phyloP scores from a whole-genome alignment of 208 protist species.

The Wallacemonas collosoma region DNA sequence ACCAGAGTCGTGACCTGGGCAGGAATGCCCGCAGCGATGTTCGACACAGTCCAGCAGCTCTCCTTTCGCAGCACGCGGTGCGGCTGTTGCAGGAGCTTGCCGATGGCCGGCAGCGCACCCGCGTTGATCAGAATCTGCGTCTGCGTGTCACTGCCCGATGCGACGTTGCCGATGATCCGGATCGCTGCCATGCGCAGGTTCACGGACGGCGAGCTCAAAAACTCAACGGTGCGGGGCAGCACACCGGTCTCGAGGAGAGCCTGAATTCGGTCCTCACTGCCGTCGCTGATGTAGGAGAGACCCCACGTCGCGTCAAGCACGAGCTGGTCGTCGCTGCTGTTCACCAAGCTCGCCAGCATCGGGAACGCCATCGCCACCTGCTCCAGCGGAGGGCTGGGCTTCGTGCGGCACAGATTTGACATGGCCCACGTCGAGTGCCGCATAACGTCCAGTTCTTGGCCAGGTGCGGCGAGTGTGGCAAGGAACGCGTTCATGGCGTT shows the following conservation, averaged over 20 bases:
- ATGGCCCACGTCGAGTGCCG: conserved; percentile 98
- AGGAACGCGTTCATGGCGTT: conserved; percentile 86
- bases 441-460: conserved; percentile 65
- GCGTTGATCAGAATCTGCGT: conserved; percentile 97
- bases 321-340: conserved; percentile 93
- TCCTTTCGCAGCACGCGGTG: conserved; percentile 97
- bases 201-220: conserved; percentile 79
- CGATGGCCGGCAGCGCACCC: conserved; percentile 77
- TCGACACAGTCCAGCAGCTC: conserved; percentile 99
- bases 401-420: conserved; percentile 98
- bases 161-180: conserved; percentile 98
- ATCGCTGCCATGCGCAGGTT: conserved; percentile 95
- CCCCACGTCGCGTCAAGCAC: conserved; percentile 97
- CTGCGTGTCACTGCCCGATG: conserved; percentile 97
- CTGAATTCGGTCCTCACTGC: conserved; percentile 95
- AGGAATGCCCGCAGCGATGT: conserved; percentile 97
- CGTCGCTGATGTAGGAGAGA: conserved; percentile 97
- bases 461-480: conserved; percentile 43
- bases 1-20: conserved; percentile 96
- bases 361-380: conserved; percentile 84
- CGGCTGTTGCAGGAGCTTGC: conserved; percentile 74
- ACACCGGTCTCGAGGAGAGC: conserved; percentile 93
- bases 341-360: conserved; percentile 83
- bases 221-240: conserved; percentile 89
- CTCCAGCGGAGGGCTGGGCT: conserved; percentile 91